Base-by-base conservation (phyloP, 352 stramenopile species). In the Pythium coloratum region DNA sequence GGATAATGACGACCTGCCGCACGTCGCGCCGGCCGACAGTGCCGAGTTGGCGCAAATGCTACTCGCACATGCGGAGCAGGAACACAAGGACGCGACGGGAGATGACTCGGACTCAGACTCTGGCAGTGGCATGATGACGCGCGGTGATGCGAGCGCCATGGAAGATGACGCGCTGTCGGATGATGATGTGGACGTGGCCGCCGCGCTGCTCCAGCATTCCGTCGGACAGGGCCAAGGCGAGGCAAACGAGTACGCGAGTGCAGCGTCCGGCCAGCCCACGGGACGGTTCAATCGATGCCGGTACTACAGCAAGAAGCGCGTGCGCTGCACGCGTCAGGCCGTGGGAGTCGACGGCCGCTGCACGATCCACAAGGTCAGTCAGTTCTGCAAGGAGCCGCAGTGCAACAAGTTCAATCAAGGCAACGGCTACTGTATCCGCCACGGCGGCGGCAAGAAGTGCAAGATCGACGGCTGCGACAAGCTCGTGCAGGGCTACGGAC, bases 391-490 rank as follows among this genome's bases (percentile, higher is more conserved):
- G 59, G 72, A 91, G 10, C 73, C 77, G 44, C 85, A 78, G 44
- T 94, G 86, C 69, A 90, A 69, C 73, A 94, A 94, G 71, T 94
- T 91, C 70, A 94, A 91, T 46, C 86, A 96, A 56, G 86, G 86
- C 49, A 90, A 92, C 47, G 88, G 88, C 7, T 94, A 78, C 56
- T 96, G 88, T 60, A 96, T 96, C 59, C 86, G 88, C 55, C 88
- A 96, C 66, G 88, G 88, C 30, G 88, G 88, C 8, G 88, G 88
- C 32, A 92, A 94, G 67, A 90, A 91, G 42, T 96, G 88, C 73
- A 94, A 94, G 51, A 66, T 86, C 3, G 78, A 84, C 5, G 84
- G 84, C 10, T 96, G 88, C 28, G 75, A 88, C 10, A 96, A 96
- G 62, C 84, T 90, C 50, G 86, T 92, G 2, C 86, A 94, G 64